phyloP scores from a whole-genome alignment of 2,329 filamentous ascomycete species.

The Paradendryphiella salina region DNA sequence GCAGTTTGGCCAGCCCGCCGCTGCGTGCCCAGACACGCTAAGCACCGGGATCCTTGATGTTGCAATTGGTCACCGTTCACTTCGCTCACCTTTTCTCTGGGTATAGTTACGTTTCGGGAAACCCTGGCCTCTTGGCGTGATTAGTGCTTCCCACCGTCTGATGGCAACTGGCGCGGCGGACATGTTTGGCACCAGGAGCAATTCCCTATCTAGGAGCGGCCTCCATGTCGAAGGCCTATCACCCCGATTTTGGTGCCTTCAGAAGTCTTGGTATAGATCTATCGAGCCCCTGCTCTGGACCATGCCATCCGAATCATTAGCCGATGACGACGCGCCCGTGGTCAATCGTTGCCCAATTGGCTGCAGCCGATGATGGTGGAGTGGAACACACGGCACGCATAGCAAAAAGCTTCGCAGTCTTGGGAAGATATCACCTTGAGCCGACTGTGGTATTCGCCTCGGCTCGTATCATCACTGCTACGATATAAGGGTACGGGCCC shows the following conservation, averaged over 20 bases:
- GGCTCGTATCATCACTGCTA: not conserved
- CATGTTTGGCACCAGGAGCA: not conserved
- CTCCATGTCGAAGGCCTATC: not conserved
- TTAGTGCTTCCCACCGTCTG: not conserved
- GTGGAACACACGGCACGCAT: not conserved
- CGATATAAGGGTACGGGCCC: not conserved
- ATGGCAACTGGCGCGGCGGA: not conserved
- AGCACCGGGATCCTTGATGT: not conserved
- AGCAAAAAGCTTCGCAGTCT: not conserved
- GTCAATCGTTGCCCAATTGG: not conserved
- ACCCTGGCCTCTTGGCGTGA: slow-evolving; percentile 7
- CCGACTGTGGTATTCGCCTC: not conserved
- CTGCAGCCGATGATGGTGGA: not conserved
- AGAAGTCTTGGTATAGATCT: slow-evolving; percentile 2
- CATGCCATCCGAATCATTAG: not conserved
- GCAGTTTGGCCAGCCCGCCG: slow-evolving; percentile 18
- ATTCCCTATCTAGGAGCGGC: not conserved
- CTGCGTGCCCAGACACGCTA: slow-evolving; percentile 6
- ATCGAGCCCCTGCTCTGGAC: not conserved
- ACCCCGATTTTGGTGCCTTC: not conserved
- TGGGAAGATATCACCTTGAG: not conserved
- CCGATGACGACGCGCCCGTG: not conserved
- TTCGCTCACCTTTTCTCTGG: not conserved
- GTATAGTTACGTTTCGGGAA: not conserved
- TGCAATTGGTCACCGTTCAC: slow-evolving; percentile 4